phyloP scores from a whole-genome alignment of 345 rosid species.

The Hibiscus mutabilis region DNA sequence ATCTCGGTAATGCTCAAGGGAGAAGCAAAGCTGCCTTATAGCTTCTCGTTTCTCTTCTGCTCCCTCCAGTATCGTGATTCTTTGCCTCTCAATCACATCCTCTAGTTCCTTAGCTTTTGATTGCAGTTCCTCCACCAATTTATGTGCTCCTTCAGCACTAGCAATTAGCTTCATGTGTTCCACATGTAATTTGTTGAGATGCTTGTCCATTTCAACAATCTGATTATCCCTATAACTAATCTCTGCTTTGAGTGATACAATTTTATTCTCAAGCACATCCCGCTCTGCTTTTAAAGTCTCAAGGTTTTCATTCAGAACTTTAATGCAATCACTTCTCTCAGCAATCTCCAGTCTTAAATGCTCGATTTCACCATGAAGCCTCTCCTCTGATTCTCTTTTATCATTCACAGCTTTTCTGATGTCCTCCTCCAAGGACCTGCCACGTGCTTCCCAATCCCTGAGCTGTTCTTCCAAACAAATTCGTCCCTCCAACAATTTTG shows the following conservation, averaged over 20 bases:
- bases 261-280: slow-evolving; percentile 28
- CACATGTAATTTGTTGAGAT: slow-evolving; percentile 36
- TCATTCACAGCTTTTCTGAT: slow-evolving; percentile 39
- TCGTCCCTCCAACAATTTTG: slow-evolving; percentile 42
- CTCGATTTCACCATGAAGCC: slow-evolving; percentile 27
- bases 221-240: slow-evolving; percentile 28
- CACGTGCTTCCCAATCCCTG: slow-evolving; percentile 57
- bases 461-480: slow-evolving; percentile 36
- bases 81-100: slow-evolving; percentile 44
- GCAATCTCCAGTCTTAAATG: slow-evolving; percentile 38
- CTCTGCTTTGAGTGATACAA: slow-evolving; percentile 30
- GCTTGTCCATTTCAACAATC: slow-evolving; percentile 40
- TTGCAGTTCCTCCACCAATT: slow-evolving; percentile 29
- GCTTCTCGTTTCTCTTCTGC: slow-evolving; percentile 73
- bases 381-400: slow-evolving; percentile 38
- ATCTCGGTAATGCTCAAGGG: slow-evolving; percentile 56
- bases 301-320: slow-evolving; percentile 28
- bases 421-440: slow-evolving; percentile 57
- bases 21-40: slow-evolving; percentile 61
- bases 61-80: slow-evolving; percentile 33
- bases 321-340: slow-evolving; percentile 29
- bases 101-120: slow-evolving; percentile 34
- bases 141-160: slow-evolving; percentile 23
- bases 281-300: slow-evolving; percentile 31
- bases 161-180: slow-evolving; percentile 41